These are phyloP conservation scores for Prorocentrum cordatum DNA, from an alignment of 169 alveolate species.

Conservation along the genomic window DNA sequence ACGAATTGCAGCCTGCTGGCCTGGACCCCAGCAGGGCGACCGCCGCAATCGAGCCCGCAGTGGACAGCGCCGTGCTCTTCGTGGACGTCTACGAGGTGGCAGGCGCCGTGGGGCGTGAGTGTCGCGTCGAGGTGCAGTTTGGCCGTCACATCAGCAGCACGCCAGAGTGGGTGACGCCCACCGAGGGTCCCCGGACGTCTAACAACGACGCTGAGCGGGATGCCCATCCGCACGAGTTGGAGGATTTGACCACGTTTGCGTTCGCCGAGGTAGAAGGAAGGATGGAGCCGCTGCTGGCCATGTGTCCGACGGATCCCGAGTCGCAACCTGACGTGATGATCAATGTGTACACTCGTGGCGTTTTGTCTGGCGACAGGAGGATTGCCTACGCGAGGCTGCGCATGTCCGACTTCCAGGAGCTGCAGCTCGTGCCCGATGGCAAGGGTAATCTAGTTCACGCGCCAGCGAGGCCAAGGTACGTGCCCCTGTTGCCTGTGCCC, in stretches of 20 bases:
- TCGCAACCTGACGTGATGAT: neutral
- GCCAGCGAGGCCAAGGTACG: too few species aligned
- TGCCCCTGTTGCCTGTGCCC: too few species aligned
- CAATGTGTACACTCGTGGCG: neutral
- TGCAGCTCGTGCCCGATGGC: too few species aligned
- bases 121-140: neutral
- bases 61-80: neutral
- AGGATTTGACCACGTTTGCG: neutral
- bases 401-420: too few species aligned
- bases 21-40: neutral
- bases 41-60: neutral
- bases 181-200: too few species aligned
- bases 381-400: neutral
- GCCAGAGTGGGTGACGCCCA: too few species aligned
- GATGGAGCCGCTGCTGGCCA: neutral
- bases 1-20: neutral
- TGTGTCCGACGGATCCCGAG: neutral
- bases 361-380: neutral
- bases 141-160: too few species aligned
- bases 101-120: neutral
- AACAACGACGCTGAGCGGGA: too few species aligned
- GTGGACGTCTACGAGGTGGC: neutral
- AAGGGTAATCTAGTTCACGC: too few species aligned
- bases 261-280: neutral
- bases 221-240: neutral